phyloP scores from a whole-genome alignment of 192 early-diverging fungal species.

The Linnemannia schmuckeri region DNA sequence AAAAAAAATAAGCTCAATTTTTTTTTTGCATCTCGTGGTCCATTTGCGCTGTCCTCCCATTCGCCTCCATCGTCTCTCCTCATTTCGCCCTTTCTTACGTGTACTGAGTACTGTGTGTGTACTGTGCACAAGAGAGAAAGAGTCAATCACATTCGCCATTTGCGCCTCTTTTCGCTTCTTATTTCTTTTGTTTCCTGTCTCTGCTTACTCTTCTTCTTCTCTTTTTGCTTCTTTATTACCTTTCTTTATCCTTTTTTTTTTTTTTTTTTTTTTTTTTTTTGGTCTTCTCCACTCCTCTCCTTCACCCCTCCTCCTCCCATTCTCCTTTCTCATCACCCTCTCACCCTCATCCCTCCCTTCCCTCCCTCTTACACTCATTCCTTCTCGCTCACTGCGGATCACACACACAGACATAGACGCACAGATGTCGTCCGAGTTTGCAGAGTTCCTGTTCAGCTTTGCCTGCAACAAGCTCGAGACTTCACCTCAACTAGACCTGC shows the following conservation, averaged over 20 bases:
- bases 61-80: background rate
- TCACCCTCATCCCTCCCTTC: background rate
- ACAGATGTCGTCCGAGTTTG: conserved; percentile 41
- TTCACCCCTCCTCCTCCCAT: background rate
- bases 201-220: background rate
- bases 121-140: too few species aligned
- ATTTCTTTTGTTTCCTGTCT: background rate
- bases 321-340: background rate
- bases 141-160: background rate
- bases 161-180: background rate
- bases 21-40: background rate
- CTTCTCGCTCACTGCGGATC: background rate
- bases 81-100: too few species aligned
- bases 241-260: background rate
- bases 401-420: background rate
- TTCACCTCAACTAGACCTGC: conserved; percentile 37
- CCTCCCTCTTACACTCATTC: background rate
- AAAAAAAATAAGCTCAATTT: background rate
- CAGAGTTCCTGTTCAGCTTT: conserved; percentile 42
- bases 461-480: conserved; percentile 50
- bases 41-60: background rate
- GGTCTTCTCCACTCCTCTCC: background rate
- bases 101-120: too few species aligned
- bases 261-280: background rate
- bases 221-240: background rate